Evolutionary conservation across 1,284 basidiomycete species (phyloP), one percentile per base, ranked within the genome.

Genomic region (Exobasidium rhododendri): DNA sequence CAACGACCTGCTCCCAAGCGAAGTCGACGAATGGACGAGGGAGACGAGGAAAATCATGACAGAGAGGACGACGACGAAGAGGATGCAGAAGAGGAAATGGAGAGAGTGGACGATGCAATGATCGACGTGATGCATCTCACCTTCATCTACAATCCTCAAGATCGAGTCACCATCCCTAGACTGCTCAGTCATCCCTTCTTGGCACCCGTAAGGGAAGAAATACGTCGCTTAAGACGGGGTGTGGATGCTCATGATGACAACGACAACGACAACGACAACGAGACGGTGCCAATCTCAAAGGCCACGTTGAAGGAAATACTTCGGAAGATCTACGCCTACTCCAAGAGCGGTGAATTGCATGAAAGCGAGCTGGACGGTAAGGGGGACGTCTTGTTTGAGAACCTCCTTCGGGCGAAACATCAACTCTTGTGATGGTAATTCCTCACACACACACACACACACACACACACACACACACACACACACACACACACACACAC

Each of bases 151-250:
- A 84, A 86, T 66, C 85, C 89, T 20, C 91, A 90, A 80, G 86
- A 89, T 68, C 82, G 92, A 49, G 86, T 87, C 62, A 87, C 88
- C n/a, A 93, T 94, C 69, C 90, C 91, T 1, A 86, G 83, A 63
- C 68, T 85, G 52, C 68, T 84, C 28, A 58, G 73, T 24, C 81
- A 83, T 69, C 79, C 81, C 32, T 83, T 83, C 65, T 69, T 84
- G 62, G 50, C 61, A 24, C 61, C 56, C 28, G 5, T 50, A 4
- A 13, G 28, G 28, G 13, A 50, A 20, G 13, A 50, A 50, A 20
- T 24, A 24, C 17, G 24, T n/a, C 44, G 50, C 29, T 26, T n/a
- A 52, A 14, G 26, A 32, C 17, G 20, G 26, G 20, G 50, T 52
- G 13, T 10, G 50, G 24, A n/a, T 4, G 30, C 50, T 3, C 31